Evolutionary conservation across 306 rosid genomes (phyloP), one percentile per base, ranked within the genome.

Genomic region (Gynostemma pentaphyllum): DNA sequence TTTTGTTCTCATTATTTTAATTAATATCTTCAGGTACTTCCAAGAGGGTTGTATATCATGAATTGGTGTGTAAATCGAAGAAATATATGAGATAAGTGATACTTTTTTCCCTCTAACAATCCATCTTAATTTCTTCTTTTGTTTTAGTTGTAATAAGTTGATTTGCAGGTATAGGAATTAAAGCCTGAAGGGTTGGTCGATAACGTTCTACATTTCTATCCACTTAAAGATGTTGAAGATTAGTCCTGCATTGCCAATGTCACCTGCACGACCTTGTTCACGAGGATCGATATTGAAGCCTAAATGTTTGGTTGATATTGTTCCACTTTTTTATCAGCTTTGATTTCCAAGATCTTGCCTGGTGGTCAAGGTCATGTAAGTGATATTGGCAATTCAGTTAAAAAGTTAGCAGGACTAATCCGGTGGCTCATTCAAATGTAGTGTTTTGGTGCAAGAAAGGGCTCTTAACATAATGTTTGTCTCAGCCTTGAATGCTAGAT

Each of bases 21-120:
- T 67, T 40, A 7, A n/a, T n/a, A n/a, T 9, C 11, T 67, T 64
- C 67, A 87, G 96, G 81, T 85, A 69, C 99, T 82, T n/a, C 99
- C 99, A 0, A 79, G 90, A 73, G 99, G 99, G 94, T 78, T 40
- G 67, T 92, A 45, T 92, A 92, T 69, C 90, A 92, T 72, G 99
- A 92, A 68, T 77, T 92, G 69, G 99, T 92, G 34, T 95, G 89
- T 34, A 92, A 96, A 22, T 77, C 90, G 54, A 88, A 92, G 79
- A 96, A 92, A 69, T 92, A 92, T 47, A 88, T 88, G 95, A 82
- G 99, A 86, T 94, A 88, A 89, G 97, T 85, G 78, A 45, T 54
- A 42, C 13, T 39, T 27, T 41, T 24, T 41, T 1, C 52, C 14
- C 61, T 30, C 48, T 62, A 12, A 16, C 13, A 30, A 32, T 71